Evolutionary conservation across 169 alveolate genomes (phyloP), one percentile per base, ranked within the genome.

Genomic region (Plasmodium cynomolgi): DNA sequence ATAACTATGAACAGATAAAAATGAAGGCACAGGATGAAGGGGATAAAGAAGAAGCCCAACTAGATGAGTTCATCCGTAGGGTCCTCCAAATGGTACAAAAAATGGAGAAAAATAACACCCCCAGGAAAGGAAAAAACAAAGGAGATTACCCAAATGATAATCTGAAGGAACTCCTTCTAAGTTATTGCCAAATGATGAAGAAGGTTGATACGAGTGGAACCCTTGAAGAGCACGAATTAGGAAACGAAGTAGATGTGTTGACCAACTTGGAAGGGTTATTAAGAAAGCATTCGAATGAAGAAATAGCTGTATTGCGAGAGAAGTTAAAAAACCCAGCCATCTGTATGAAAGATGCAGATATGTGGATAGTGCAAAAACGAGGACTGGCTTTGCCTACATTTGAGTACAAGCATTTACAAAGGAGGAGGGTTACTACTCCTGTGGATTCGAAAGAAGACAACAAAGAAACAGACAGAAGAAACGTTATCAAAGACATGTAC

Each of bases 291-390:
- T 7, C 26, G 17, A 54, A 9, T 1, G 20, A 73, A 9, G 72
- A 82, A 2, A 9, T 29, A 56, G 17, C 34, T 15, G 34, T 7
- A n/a, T 50, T 82, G 1, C 34, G 11, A 9, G 72, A 8, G 0
- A 82, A 82, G 72, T 54, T 82, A 26, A 82, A 54, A 7, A 82
- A 56, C 39, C 47, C 73, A 0, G 90, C 54, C 33, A 56, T 47
- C 34, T 82, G 90, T 26, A 56, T 82, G 77, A n/a, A 62, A 23
- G 33, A 62, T n/a, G 37, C 75, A 62, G 9, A 7, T 0, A 26
- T 15, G 33, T 62, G 75, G 75, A 31, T 62, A 20, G 11, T 8
- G 33, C 8, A 23, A 1, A 62, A 62, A 62, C 29, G 37, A n/a
- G 75, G 75, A 8, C 29, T 62, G 33, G 37, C 3, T n/a, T 26